Evolutionary conservation across 306 rosid genomes (phyloP).

Genomic region (Dryas alaskensis): DNA sequence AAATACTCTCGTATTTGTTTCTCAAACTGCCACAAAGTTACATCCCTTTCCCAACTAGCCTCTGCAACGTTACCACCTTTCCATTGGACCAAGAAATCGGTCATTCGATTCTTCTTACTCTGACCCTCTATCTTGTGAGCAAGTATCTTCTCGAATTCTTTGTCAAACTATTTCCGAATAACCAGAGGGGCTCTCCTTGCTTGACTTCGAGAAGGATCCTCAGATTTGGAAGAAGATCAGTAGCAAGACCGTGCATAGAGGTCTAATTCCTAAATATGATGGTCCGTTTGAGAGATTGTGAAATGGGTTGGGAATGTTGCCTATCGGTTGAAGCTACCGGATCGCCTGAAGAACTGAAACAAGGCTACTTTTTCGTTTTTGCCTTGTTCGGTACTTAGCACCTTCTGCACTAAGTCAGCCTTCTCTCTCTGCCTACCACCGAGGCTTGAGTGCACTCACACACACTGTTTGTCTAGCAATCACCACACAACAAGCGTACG

Average conservation of each 20-base stretch:
- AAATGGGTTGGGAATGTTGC: background rate
- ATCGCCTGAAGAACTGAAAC: background rate
- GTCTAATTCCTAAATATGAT: background rate
- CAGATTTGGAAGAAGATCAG: background rate
- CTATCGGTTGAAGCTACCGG: background rate
- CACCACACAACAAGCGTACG: no score
- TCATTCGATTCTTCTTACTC: no score
- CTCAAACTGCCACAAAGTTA: background rate
- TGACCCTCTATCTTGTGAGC: no score
- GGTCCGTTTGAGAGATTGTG: background rate
- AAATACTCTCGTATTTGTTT: background rate
- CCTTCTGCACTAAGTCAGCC: no score
- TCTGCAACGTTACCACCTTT: background rate
- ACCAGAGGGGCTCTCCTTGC: background rate
- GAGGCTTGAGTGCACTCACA: no score
- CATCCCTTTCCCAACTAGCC: background rate
- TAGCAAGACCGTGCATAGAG: background rate
- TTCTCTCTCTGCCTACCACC: no score
- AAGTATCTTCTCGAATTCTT: no score
- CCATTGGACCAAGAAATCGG: background rate
- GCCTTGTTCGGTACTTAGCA: no score
- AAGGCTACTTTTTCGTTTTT: no score
- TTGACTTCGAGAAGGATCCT: background rate
- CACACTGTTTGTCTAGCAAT: no score
- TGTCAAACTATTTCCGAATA: background rate